A percentile compares a stretch with the other conserved stretches of the same genome.
Evolutionary conservation across 331 rosid genomes (phyloP).

Genomic region (Rhamnella rubrinervis): DNA sequence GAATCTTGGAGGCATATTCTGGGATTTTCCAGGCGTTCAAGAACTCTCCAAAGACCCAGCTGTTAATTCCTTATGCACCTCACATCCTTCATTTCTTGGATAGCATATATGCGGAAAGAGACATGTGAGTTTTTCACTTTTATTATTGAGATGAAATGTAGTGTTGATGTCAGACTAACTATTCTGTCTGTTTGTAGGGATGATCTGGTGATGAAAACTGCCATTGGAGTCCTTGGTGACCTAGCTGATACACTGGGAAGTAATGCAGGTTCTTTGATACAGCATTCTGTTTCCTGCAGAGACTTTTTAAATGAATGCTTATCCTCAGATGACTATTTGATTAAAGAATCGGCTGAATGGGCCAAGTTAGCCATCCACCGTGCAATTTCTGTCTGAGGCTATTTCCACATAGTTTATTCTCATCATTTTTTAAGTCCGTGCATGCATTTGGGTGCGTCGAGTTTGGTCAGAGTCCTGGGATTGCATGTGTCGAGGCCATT

Average conservation of each 20-base stretch:
- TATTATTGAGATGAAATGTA: neutral
- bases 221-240: constrained; percentile 88
- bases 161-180: constrained; percentile 9
- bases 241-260: constrained; percentile 80
- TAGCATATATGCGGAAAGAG: constrained; percentile 64
- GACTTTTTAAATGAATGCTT: constrained; percentile 77
- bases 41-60: constrained; percentile 69
- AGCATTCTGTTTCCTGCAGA: constrained; percentile 75
- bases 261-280: constrained; percentile 60
- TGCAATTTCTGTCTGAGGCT: constrained; percentile 66
- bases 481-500: constrained; percentile 70
- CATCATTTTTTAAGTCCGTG: constrained; percentile 59
- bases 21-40: constrained; percentile 85
- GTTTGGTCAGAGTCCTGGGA: constrained; percentile 59
- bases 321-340: constrained; percentile 64
- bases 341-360: constrained; percentile 89
- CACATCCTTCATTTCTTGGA: constrained; percentile 77
- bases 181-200: constrained; percentile 71
- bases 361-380: constrained; percentile 73
- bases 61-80: constrained; percentile 73
- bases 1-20: constrained; percentile 78
- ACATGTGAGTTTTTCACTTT: constrained; percentile 49
- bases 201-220: constrained; percentile 72
- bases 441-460: constrained; percentile 66
- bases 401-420: constrained; percentile 27